Conservation (phyloP, 257 asterid genomes). For the Nyctanthes arbortristis region DNA sequence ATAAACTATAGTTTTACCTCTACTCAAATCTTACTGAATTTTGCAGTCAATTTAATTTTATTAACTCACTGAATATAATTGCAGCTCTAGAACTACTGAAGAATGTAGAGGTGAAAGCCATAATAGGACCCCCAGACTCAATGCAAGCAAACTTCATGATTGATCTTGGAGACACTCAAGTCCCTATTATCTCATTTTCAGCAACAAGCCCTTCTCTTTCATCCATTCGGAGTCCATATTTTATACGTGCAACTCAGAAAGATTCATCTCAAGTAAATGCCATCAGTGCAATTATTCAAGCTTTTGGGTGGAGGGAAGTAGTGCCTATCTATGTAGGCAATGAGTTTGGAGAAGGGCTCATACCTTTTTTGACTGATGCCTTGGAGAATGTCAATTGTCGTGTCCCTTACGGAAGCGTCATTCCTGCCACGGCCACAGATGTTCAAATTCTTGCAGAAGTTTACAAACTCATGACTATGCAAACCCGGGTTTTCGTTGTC, state of each 20-base stretch:
- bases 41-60: neutral
- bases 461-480: conserved; percentile 21
- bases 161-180: conserved; percentile 34
- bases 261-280: conserved; percentile 21
- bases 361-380: conserved; percentile 30
- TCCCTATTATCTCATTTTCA: conserved; percentile 25
- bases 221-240: conserved; percentile 16
- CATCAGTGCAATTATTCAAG: conserved; percentile 23
- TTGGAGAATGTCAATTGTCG: conserved; percentile 1
- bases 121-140: conserved; percentile 60
- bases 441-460: conserved; percentile 19
- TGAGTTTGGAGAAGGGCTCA: conserved; percentile 29
- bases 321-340: conserved; percentile 30
- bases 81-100: conserved; percentile 61
- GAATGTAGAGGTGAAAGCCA: conserved; percentile 59
- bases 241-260: conserved; percentile 28
- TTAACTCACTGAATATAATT: conserved; percentile 11
- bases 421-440: conserved; percentile 22
- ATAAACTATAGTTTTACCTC: neutral
- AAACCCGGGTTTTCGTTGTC: conserved; percentile 25
- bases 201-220: conserved; percentile 34
- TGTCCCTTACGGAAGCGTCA: conserved; percentile 29
- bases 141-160: conserved; percentile 49
- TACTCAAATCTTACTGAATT: neutral
- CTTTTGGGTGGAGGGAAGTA: conserved; percentile 30